Evolutionary conservation across 805 yeast species (phyloP).

Genomic region (Yarrowia alimentaria): DNA sequence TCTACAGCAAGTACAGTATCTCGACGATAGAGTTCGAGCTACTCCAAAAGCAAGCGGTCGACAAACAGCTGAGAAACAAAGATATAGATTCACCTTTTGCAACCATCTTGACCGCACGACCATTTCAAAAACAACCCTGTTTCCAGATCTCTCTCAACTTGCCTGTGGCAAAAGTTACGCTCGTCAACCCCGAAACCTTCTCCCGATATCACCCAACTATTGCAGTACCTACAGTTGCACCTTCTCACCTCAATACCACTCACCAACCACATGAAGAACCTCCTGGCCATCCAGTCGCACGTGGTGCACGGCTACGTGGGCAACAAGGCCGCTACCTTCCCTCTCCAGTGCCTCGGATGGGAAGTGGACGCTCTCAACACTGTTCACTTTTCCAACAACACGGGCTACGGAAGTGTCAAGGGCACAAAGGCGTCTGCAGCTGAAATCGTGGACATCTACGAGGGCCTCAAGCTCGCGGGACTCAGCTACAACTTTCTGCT

Average conservation of each 20-base stretch:
- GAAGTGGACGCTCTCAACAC: conserved; percentile 88
- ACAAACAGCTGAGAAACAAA: too few species aligned
- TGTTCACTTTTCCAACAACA: conserved; percentile 86
- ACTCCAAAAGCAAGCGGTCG: too few species aligned
- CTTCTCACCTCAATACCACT: not conserved
- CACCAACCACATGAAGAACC: conserved; percentile 20
- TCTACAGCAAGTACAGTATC: too few species aligned
- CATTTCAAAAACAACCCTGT: too few species aligned
- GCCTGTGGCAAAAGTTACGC: too few species aligned
- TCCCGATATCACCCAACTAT: not conserved
- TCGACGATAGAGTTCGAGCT: too few species aligned
- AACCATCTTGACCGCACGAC: too few species aligned
- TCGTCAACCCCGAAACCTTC: too few species aligned
- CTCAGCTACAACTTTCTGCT: conserved; percentile 62
- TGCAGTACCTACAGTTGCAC: not conserved
- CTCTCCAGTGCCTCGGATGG: conserved; percentile 85
- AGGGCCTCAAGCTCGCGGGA: conserved; percentile 54
- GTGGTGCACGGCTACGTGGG: conserved; percentile 97
- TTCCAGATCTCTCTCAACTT: too few species aligned
- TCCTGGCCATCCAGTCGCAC: conserved; percentile 75
- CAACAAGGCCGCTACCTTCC: conserved; percentile 85
- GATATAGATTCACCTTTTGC: too few species aligned
- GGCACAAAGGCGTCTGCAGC: conserved; percentile 55
- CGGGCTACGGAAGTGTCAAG: conserved; percentile 72
- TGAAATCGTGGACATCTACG: conserved; percentile 49